A percentile compares a stretch with the other conserved stretches of the same genome.
Conservation (phyloP, 2,329 filamentous ascomycete species). For the Alternaria conjuncta region DNA sequence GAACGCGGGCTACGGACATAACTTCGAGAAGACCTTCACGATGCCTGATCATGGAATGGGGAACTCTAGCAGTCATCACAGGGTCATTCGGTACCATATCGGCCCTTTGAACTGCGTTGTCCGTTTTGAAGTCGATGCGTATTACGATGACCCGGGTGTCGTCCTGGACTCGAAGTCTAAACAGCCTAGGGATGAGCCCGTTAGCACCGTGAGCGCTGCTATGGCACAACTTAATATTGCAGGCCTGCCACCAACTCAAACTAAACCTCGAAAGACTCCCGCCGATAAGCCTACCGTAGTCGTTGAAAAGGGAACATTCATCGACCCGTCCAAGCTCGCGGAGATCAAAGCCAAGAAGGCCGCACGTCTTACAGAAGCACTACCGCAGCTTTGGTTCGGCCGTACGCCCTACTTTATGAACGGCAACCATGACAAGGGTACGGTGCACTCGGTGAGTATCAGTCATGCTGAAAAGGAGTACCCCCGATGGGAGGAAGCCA, state of each 20-base stretch:
- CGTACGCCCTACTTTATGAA: conserved; percentile 26
- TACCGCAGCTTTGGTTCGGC: conserved; percentile 31
- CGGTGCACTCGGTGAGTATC: conserved; percentile 11
- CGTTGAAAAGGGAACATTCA: conserved; percentile 5
- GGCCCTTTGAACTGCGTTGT: conserved; percentile 23
- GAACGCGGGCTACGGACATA: conserved; percentile 38
- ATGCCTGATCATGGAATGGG: conserved; percentile 20
- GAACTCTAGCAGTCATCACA: conserved; percentile 23
- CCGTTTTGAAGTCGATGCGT: conserved; percentile 30
- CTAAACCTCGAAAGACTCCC: background rate
- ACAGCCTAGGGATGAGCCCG: conserved; percentile 1
- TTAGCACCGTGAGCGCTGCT: conserved; percentile 1
- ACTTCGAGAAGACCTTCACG: conserved; percentile 40
- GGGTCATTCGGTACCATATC: conserved; percentile 26
- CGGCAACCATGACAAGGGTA: conserved; percentile 20
- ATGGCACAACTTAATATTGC: conserved; percentile 5
- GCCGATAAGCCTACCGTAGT: background rate
- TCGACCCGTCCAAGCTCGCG: conserved; percentile 13
- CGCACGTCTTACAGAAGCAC: conserved; percentile 2
- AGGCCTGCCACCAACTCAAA: background rate
- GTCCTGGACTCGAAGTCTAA: background rate
- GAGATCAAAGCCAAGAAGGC: conserved; percentile 24
- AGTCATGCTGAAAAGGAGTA: conserved; percentile 9
- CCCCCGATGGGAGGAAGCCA: conserved; percentile 18
- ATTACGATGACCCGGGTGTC: conserved; percentile 11